Evolutionary conservation across 257 asterid genomes (phyloP), one percentile per base, ranked within the genome.

Genomic region (Prunella vulgaris): DNA sequence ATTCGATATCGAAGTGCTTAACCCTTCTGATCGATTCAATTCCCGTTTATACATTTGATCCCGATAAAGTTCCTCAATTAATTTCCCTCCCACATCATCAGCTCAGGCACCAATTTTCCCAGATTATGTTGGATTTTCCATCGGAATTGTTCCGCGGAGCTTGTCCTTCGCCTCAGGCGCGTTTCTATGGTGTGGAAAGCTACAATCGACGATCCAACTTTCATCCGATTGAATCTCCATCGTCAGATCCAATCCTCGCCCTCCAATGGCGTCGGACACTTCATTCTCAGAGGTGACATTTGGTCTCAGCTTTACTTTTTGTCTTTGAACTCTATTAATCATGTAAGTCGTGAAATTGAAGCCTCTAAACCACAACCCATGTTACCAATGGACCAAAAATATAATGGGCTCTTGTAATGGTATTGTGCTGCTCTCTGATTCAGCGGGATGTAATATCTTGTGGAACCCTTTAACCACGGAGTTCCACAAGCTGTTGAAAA

Each of bases 381-480:
- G 15, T 24, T n/a, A 6, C 10, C 32, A 27, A 27, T 10, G 8
- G 4, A 24, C 30, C 5, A 76, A 42, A n/a, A 15, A 64, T 57
- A 9, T 35, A 1, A 8, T 68, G 15, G 73, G 71, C n/a, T 76
- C 80, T 2, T 76, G 80, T 58, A 76, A 76, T 32, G 80, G 76
- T 5, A 24, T 76, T 42, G 2, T 70, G 69, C 64, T 76, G 22
- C 28, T 57, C 48, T 67, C 79, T 22, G 32, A 54, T 7, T 51
- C 24, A 0, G 71, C 59, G 53, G 54, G 65, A 14, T 35, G 14
- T 38, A 48, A 24, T 49, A 25, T 51, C n/a, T 28, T 77, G 67
- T 77, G 81, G 81, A 77, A 77, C 37, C 77, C 77, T 9, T 8
- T 60, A 13, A 71, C 66, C 13, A 40, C 71, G 17, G 81, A 77